A percentile compares a stretch with the other conserved stretches of the same genome.
Conservation (phyloP, 331 rosid species). For the Pyracantha coccinea region DNA sequence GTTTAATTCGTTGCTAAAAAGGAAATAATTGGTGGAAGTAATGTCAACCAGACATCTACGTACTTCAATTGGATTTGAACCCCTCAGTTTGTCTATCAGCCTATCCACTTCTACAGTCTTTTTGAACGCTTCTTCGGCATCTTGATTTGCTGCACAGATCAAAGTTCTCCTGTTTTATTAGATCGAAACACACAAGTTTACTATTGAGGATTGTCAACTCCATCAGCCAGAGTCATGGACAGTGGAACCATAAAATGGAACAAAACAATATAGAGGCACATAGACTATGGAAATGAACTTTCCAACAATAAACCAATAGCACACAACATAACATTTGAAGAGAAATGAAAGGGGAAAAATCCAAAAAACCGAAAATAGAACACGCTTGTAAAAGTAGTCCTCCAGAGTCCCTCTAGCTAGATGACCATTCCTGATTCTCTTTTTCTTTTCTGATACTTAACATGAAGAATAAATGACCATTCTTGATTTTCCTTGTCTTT, state of each 20-base stretch:
- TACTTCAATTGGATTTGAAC: conserved; percentile 65
- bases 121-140: conserved; percentile 81
- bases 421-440: neutral
- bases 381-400: neutral
- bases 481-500: neutral
- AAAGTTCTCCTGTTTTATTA: conserved; percentile 91
- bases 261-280: neutral
- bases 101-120: conserved; percentile 82
- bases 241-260: neutral
- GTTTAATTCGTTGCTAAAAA: neutral
- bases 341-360: neutral
- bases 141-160: conserved; percentile 85
- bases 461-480: neutral
- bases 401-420: neutral
- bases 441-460: neutral
- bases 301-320: neutral
- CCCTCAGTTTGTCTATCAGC: conserved; percentile 73
- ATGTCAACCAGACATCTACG: conserved; percentile 5
- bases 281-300: neutral
- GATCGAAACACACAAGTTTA: conserved; percentile 59
- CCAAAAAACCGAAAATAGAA: neutral
- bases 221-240: conserved; percentile 12
- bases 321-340: neutral
- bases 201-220: conserved; percentile 26
- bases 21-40: neutral